Base-by-base conservation (phyloP, 176 grass and related monocot genomes). In the Pharus latifolius region DNA sequence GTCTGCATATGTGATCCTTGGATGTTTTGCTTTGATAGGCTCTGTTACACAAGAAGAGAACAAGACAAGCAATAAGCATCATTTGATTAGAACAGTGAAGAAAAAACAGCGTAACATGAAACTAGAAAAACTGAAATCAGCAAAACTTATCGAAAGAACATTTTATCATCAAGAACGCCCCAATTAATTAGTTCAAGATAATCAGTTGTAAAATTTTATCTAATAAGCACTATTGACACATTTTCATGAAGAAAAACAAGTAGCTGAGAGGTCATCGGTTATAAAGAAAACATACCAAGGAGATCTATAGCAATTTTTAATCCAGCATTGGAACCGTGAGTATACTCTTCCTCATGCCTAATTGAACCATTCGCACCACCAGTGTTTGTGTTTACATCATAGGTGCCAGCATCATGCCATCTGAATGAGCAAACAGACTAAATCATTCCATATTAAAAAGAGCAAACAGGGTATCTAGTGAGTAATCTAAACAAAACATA, bases 401-500 rank as follows among this genome's bases (percentile, higher is more conserved):
- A 98, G 8, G 95, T 98, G 38, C 95, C 95, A 83, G 95, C 95
- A 86, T 98, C 95, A 77, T 98, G 95, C 95, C 95, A 98, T 83
- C 95, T 98, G 78, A 67, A 76, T 76, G 50, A 83, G n/a, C n/a
- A 71, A 10, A 55, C 0, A 11, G 22, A 64, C 9, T 43, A 38
- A 74, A 16, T 47, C 22, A n/a, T 51, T 55, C 29, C n/a, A 29
- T 24, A 20, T 34, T 6, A 48, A 72, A 16, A n/a, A 41, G 23
- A 73, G 55, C 12, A 63, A 13, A n/a, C n/a, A n/a, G n/a, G 32
- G 18, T n/a, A n/a, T n/a, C n/a, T n/a, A n/a, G 10, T n/a, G n/a
- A 53, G 10, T 47, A 63, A 51, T 19, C 10, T n/a, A n/a, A n/a
- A n/a, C n/a, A 63, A 6, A 44, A 53, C 10, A 22, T 8, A 37